Evolutionary conservation across 306 rosid genomes (phyloP), one percentile per base, ranked within the genome.

Genomic region (Cercis canadensis): DNA sequence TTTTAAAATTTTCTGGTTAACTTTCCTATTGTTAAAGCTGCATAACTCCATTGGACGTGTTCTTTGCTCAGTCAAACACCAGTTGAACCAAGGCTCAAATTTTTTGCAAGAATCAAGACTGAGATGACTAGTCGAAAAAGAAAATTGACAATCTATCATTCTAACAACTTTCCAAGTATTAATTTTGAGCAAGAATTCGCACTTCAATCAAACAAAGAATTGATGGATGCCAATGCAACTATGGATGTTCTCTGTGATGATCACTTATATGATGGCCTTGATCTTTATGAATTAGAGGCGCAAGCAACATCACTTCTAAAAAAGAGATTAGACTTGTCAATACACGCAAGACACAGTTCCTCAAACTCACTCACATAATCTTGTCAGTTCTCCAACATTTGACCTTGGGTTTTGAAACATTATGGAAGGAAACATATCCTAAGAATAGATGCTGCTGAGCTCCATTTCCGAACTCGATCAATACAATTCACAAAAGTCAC

Each of bases 51-150:
- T 21, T 76, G 75, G 93, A 93, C 97, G 87, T 96, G 87, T 78
- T 93, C 98, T 47, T 81, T 93, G 94, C 96, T 93, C 61, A 93
- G 88, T 72, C 98, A 90, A 87, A 80, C 96, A 41, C 97, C 92
- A 6, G 61, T 67, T 36, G 83, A 49, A 19, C 80, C 77, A 72
- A 76, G 72, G 71, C 68, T 53, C 19, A 65, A 70, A 0, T 64
- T 59, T 68, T 75, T 85, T 14, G 62, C 36, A 14, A 72, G 43
- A 52, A 79, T 71, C 14, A 69, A 57, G 58, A 36, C 80, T 37
- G 75, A 68, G 50, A 73, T 44, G 57, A 86, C 67, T 74, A 76
- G 77, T 47, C 70, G 72, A 39, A 93, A 85, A 75, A 78, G 96
- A 72, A 88, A 84, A 73, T 65, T 83, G 66, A 18, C 84, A 40